Percentiles rank a stretch among this genome's conserved stretches.
phyloP scores from a whole-genome alignment of 1,284 basidiomycete species.

The Fistulinella staudtii region DNA sequence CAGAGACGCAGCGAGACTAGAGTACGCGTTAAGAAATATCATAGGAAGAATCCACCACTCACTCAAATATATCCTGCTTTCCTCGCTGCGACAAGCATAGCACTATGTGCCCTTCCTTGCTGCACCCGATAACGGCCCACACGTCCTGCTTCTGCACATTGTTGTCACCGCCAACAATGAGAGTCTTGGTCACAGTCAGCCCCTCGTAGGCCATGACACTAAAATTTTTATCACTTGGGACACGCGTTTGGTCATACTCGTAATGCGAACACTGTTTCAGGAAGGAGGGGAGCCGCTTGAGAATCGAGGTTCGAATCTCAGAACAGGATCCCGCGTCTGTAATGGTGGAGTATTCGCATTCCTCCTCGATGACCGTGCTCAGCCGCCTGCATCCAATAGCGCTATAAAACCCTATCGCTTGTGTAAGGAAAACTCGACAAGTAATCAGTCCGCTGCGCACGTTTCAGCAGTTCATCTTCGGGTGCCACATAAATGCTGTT shows the following conservation, averaged over 20 bases:
- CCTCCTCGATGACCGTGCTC: not conserved
- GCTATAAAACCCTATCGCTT: slow-evolving; percentile 44
- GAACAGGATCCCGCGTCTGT: not conserved
- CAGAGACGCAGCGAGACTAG: slow-evolving; percentile 43
- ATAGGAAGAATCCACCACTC: slow-evolving; percentile 29
- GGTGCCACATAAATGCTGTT: slow-evolving; percentile 76
- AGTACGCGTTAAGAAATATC: not conserved
- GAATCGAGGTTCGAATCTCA: slow-evolving; percentile 1
- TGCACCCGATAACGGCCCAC: not conserved
- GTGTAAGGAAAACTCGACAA: not conserved
- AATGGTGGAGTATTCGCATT: not conserved
- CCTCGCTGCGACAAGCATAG: not conserved
- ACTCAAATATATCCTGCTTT: slow-evolving; percentile 78
- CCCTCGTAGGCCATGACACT: not conserved
- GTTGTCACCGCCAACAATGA: not conserved
- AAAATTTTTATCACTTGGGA: not conserved
- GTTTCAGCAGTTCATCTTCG: not conserved
- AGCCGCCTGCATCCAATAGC: not conserved
- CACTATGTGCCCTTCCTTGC: not conserved
- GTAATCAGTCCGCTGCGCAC: not conserved
- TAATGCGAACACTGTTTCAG: not conserved
- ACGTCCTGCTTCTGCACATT: not conserved
- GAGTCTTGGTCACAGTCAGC: slow-evolving; percentile 5
- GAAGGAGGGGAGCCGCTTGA: not conserved
- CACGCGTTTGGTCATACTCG: not conserved